A percentile compares a stretch with the other conserved stretches of the same genome.
phyloP scores from a whole-genome alignment of 1,139 yeast genomes.

The Saccharomyces hybrid region DNA sequence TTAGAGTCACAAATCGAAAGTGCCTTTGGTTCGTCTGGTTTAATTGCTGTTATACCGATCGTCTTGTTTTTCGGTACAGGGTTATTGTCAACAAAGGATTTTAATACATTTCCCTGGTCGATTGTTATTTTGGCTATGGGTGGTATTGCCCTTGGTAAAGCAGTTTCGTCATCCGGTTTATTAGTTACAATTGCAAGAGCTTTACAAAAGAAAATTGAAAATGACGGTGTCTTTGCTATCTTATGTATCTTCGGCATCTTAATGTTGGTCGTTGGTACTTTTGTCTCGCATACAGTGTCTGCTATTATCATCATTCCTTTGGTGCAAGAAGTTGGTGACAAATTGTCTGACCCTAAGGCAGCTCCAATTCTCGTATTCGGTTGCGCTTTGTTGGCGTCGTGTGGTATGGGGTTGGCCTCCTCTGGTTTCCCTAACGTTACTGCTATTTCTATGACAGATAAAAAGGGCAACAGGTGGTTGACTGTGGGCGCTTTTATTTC shows the following conservation, averaged over 20 bases:
- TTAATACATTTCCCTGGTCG: slow-evolving; percentile 70
- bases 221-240: slow-evolving; percentile 51
- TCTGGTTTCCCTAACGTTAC: slow-evolving; percentile 75
- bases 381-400: slow-evolving; percentile 58
- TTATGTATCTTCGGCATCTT: slow-evolving; percentile 59
- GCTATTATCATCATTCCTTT: slow-evolving; percentile 65
- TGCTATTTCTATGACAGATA: slow-evolving; percentile 68
- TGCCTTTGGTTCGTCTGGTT: slow-evolving; percentile 63
- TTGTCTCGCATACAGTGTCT: slow-evolving; percentile 71
- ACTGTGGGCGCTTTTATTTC: slow-evolving; percentile 59
- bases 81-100: slow-evolving; percentile 52
- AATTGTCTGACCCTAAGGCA: slow-evolving; percentile 39
- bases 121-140: slow-evolving; percentile 74
- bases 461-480: slow-evolving; percentile 58
- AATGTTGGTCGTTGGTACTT: slow-evolving; percentile 61
- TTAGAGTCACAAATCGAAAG: slow-evolving; percentile 49
- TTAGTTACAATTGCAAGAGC: slow-evolving; percentile 53
- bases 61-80: slow-evolving; percentile 66
- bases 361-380: slow-evolving; percentile 60
- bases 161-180: slow-evolving; percentile 64
- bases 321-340: slow-evolving; percentile 59
- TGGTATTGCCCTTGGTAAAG: slow-evolving; percentile 67
- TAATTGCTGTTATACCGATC: slow-evolving; percentile 59
- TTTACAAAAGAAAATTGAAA: slow-evolving; percentile 48
- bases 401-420: slow-evolving; percentile 73